These are phyloP conservation scores for Solanum hybrid DNA, from an alignment of 305 asterid genomes.

Conservation along the genomic window DNA sequence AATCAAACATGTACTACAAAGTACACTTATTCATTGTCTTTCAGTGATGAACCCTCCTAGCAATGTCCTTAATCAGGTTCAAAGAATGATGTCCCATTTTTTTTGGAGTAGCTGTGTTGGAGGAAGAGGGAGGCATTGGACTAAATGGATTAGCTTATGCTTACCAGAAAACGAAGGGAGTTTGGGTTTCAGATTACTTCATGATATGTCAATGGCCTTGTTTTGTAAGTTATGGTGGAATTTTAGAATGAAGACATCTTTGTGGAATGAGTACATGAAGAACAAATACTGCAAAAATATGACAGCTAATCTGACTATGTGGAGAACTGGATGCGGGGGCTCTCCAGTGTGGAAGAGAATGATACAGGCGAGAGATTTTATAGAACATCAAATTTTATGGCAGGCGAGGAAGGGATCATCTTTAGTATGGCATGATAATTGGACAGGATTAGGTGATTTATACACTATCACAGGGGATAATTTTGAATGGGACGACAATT, in stretches of 20 bases:
- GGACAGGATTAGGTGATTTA: neutral
- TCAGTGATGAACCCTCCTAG: neutral
- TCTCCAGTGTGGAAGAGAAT: neutral
- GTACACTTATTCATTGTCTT: neutral
- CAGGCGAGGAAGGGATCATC: neutral
- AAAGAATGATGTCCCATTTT: neutral
- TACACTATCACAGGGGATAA: neutral
- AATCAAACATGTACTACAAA: neutral
- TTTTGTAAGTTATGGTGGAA: neutral
- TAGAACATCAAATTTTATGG: no score
- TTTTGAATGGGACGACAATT: neutral
- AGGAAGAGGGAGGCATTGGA: neutral
- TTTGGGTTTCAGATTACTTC: neutral
- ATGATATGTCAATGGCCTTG: no score
- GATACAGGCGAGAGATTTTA: neutral
- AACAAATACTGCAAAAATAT: neutral
- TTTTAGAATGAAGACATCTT: neutral
- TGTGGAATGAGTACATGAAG: neutral
- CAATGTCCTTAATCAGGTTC: neutral
- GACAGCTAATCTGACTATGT: neutral
- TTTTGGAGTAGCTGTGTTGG: neutral
- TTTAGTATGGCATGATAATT: neutral
- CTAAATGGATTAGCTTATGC: neutral
- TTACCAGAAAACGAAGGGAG: neutral
- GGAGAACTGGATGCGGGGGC: neutral